A percentile compares a stretch with the other conserved stretches of the same genome.
Conservation (phyloP, 306 rosid species). For the Fragaria vesca region DNA sequence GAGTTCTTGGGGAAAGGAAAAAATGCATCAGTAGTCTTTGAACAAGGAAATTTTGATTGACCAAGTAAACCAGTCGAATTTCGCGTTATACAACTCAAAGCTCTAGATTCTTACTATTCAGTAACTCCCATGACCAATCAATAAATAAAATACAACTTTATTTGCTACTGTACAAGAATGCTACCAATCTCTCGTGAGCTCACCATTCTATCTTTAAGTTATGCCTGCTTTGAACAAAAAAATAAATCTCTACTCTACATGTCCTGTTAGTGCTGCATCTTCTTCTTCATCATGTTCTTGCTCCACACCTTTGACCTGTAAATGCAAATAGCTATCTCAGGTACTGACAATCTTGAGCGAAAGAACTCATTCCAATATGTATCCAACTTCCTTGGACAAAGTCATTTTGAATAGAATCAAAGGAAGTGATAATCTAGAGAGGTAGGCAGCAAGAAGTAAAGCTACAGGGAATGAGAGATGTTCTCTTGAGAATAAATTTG, state of each 20-base stretch:
- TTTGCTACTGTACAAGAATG: slow-evolving; percentile 33
- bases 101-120: background rate
- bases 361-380: background rate
- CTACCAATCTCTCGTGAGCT: slow-evolving; percentile 7
- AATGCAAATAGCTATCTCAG: slow-evolving; percentile 11
- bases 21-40: background rate
- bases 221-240: slow-evolving; percentile 5
- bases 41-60: background rate
- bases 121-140: background rate
- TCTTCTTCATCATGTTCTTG: slow-evolving; percentile 78
- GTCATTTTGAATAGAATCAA: background rate
- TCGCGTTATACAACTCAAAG: background rate
- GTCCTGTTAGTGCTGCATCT: slow-evolving; percentile 50
- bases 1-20: background rate
- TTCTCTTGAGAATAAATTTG: background rate
- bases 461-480: background rate
- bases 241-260: slow-evolving; percentile 40
- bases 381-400: background rate
- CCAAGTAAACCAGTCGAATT: background rate
- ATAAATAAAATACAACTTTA: slow-evolving; percentile 7
- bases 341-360: background rate
- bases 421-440: background rate
- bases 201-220: background rate
- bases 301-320: slow-evolving; percentile 90
- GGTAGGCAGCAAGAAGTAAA: background rate